These are phyloP conservation scores for Fusarium sacchari DNA, from an alignment of 2,329 filamentous ascomycete species.

Conservation along the genomic window DNA sequence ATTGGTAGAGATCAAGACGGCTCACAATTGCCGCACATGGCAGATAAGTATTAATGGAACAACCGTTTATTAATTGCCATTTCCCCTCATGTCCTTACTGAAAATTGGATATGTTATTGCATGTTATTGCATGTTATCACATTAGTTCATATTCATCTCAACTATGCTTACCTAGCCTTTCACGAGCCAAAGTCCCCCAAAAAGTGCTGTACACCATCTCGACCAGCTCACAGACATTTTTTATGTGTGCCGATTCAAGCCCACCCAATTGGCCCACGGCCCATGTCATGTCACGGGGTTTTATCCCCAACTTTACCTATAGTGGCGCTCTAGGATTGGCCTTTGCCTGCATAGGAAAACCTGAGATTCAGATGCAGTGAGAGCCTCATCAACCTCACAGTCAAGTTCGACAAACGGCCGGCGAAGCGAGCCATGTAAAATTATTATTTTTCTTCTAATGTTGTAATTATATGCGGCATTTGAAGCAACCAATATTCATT, in stretches of 20 bases:
- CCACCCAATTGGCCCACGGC: slow-evolving; percentile 14
- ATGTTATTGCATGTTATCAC: neutral
- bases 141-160: neutral
- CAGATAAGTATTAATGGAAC: neutral
- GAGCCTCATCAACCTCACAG: slow-evolving; percentile 30
- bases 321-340: slow-evolving; percentile 20
- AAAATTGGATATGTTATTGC: neutral
- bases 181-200: neutral
- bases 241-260: slow-evolving; percentile 12
- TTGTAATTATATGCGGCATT: slow-evolving; percentile 17
- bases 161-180: neutral
- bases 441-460: slow-evolving; percentile 1
- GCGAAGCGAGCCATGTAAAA: slow-evolving; percentile 36
- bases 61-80: neutral
- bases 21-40: neutral
- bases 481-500: neutral
- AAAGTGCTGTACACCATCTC: neutral
- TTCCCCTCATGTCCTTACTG: neutral
- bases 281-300: slow-evolving; percentile 40
- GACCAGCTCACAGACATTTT: slow-evolving; percentile 7
- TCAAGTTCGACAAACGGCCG: slow-evolving; percentile 3
- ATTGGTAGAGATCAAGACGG: neutral
- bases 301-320: slow-evolving; percentile 13
- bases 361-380: slow-evolving; percentile 7
- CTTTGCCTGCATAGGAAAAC: slow-evolving; percentile 24